phyloP scores from a whole-genome alignment of 2,329 filamentous ascomycete species.

The Fusarium coicis region DNA sequence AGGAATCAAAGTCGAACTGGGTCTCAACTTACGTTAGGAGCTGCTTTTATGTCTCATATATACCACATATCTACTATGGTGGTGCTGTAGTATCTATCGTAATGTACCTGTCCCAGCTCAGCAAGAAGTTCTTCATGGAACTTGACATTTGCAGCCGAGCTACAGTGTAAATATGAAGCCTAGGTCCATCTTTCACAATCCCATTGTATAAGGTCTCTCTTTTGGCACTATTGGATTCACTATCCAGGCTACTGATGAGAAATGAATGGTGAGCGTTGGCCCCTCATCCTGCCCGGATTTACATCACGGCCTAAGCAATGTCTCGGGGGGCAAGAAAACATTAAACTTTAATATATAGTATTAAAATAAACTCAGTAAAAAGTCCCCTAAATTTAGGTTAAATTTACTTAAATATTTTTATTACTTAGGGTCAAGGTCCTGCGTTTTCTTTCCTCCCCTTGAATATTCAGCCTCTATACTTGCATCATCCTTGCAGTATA shows the following conservation, averaged over 20 bases:
- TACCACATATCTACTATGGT: background rate
- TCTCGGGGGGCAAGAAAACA: background rate
- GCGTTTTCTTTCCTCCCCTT: too few relatives aligned
- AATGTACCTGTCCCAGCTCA: background rate
- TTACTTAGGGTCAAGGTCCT: too few relatives aligned
- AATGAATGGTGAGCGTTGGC: background rate
- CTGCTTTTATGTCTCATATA: background rate
- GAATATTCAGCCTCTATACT: background rate
- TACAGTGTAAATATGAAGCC: fast-evolving
- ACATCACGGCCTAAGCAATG: background rate
- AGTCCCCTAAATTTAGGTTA: too few relatives aligned
- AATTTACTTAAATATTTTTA: too few relatives aligned
- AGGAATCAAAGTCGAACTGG: fast-evolving
- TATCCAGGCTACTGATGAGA: background rate
- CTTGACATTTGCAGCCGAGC: fast-evolving
- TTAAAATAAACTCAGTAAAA: too few relatives aligned
- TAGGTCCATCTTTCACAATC: background rate
- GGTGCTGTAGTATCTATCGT: fast-evolving
- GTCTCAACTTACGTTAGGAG: fast-evolving
- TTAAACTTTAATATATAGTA: too few relatives aligned
- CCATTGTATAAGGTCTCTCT: fast-evolving
- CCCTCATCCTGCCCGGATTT: background rate
- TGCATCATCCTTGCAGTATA: fast-evolving
- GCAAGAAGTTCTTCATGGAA: background rate
- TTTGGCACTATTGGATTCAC: fast-evolving